Evolutionary conservation across 768 basidiomycete species (phyloP), one percentile per base, ranked within the genome.

Genomic region (Lactarius akahatsu): DNA sequence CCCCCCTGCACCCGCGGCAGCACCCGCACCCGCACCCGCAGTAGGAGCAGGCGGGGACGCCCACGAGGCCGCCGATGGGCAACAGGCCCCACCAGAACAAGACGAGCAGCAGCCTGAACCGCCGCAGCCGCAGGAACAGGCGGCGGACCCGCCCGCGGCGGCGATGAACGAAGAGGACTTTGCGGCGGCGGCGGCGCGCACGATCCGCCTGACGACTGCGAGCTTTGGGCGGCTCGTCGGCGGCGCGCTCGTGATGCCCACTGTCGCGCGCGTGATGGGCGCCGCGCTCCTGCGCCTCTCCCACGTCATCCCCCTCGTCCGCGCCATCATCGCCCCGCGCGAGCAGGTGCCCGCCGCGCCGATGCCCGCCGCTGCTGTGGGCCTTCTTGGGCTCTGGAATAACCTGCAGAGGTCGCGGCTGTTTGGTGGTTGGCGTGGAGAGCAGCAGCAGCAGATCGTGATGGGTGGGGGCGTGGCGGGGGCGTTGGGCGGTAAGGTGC

Each of bases 201-300:
- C 84, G 50, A 82, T 89, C 61, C 80, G 82, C 50, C 77, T 86
- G 69, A 83, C 84, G 23, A 81, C 83, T 20, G 78, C 83, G 20
- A 86, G 87, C 0, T 72, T 91, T 4, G 90, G 90, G 1, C 83
- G 89, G 15, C 77, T 84, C 71, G 75, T 92, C 57, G 88, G 86
- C 26, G 89, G 90, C 4, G 89, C 90, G 0, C 76, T 92, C 20
- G 76, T 88, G 65, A 79, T 89, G 59, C 91, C 91, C 0, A 81
- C 82, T 9, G 84, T 92, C 69, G 82, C 91, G 26, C 85, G 78
- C 57, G 70, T 79, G 56, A 89, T 90, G 88, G 91, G 91, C 0
- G 72, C 77, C 11, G 68, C 89, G 16, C 79, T 92, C 3, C 76
- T 84, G 45, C 79, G 79, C 28, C 72, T 90, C 4, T 85, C 90